Base-by-base conservation (phyloP, 441 rosid genomes). In the Dalechampia spathulata region DNA sequence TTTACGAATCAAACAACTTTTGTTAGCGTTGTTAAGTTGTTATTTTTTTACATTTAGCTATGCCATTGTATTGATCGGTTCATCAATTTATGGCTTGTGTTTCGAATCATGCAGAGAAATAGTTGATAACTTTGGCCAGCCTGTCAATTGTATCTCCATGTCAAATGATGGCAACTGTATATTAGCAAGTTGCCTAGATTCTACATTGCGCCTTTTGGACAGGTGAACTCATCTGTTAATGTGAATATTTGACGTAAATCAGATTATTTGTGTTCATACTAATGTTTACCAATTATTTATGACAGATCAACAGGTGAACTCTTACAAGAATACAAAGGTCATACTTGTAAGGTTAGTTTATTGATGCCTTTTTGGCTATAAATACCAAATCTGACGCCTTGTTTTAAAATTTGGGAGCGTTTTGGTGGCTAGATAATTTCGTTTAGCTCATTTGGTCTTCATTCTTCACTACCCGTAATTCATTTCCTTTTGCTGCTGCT, bases 271-370 rank as follows among this genome's bases (percentile, higher is more conserved):
- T 30, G 34, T 30, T 30, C 8, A 8, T 47, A 32, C 39, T 13
- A 27, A n/a, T 44, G 44, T 62, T 36, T 64, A 52, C 56, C 19
- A 22, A 36, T 62, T 54, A 63, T 21, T 58, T 23, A 34, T 64
- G 59, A 36, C 80, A 92, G 96, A 64, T 67, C 99, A 13, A 71
- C 83, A 1, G 94, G 99, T 57, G 97, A 92, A 78, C 76, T 73
- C 27, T 74, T 92, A 63, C 99, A 92, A 79, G 96, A 86, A 67
- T 92, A 92, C 66, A 86, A 72, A 78, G 97, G 92, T 51, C 99
- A 92, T 37, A 70, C 75, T 49, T 92, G 96, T 58, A 89, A 86
- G 96, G 98, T 92, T 65, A 75, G 83, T 55, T 73, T 48, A 16
- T 48, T 68, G 37, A 44, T 66, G 41, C 53, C 45, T 61, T 15